Percentiles rank a stretch among this genome's conserved stretches.
Conservation (phyloP, 148 eudicot genomes). For the Hydrangea macrophylla region DNA sequence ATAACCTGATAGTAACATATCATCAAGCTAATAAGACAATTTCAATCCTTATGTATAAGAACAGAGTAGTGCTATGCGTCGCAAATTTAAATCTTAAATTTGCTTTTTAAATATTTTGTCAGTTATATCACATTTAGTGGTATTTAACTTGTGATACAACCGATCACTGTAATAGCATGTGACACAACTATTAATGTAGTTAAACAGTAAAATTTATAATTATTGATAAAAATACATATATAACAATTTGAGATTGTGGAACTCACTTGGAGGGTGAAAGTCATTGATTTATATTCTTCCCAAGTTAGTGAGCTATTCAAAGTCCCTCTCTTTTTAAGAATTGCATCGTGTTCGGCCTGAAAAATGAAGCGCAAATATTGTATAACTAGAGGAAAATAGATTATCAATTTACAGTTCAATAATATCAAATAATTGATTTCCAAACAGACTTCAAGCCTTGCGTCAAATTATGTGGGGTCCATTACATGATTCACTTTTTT, state of each 20-base stretch:
- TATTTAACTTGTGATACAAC: no score
- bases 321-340: constrained; percentile 10
- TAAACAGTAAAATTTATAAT: neutral
- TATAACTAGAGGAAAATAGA: neutral
- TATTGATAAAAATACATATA: neutral
- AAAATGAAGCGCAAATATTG: neutral
- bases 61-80: no score
- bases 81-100: constrained; percentile 2
- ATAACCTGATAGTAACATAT: neutral
- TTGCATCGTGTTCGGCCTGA: constrained; percentile 14
- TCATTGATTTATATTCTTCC: constrained; percentile 20
- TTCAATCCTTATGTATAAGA: neutral
- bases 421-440: no score
- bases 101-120: neutral
- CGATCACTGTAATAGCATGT: no score
- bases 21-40: neutral
- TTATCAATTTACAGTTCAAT: no score
- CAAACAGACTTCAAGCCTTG: no score
- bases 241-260: neutral
- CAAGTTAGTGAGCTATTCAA: constrained; percentile 5
- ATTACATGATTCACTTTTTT: no score
- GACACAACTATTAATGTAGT: no score
- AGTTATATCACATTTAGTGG: no score
- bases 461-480: no score
- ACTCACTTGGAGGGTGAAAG: constrained; percentile 14